Evolutionary conservation across 257 asterid species (phyloP), one percentile per base, ranked within the genome.

Genomic region (Petrea volubilis): DNA sequence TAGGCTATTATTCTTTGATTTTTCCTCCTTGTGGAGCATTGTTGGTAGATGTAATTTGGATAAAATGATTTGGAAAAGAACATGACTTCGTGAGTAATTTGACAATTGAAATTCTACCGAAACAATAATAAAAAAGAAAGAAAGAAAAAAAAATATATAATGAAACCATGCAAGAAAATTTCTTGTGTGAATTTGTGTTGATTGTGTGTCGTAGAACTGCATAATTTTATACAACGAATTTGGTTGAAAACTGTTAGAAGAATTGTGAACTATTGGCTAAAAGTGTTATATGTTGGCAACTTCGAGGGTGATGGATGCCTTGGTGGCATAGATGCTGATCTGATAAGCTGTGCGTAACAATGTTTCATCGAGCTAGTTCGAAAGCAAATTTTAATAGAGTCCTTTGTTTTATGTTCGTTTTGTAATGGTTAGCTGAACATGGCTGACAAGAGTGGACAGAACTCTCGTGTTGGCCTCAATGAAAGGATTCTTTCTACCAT

Each of bases 401-500:
- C n/a, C 60, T 41, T 20, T 34, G 9, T 25, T 74, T n/a, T 34
- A 28, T 28, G 7, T 60, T 2, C 8, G 67, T 34, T 65, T 20
- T 31, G 43, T 24, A 43, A 43, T 3, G 4, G 11, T 60, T 40
- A 74, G 87, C 59, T 68, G 78, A 71, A 69, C 21, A 87, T 89
- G 96, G 88, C 82, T 44, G 82, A 81, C n/a, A 66, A 71, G 27
- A 64, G 53, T 61, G 78, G 28, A 72, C 58, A 57, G 20, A 81
- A 47, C 64, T 47, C 84, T 52, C 83, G 70, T 46, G 78, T 47
- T 67, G 81, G 61, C 60, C 94, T 92, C 44, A 90, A 90, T 71
- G 93, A 92, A 74, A 81, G 97, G 80, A 92, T 92, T 56, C 89
- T 90, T 49, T 85, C 93, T 50, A 88, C 98, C 23, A 81, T 92